Evolutionary conservation across 2,329 filamentous ascomycete species (phyloP).

Genomic region (Lomentospora prolificans): DNA sequence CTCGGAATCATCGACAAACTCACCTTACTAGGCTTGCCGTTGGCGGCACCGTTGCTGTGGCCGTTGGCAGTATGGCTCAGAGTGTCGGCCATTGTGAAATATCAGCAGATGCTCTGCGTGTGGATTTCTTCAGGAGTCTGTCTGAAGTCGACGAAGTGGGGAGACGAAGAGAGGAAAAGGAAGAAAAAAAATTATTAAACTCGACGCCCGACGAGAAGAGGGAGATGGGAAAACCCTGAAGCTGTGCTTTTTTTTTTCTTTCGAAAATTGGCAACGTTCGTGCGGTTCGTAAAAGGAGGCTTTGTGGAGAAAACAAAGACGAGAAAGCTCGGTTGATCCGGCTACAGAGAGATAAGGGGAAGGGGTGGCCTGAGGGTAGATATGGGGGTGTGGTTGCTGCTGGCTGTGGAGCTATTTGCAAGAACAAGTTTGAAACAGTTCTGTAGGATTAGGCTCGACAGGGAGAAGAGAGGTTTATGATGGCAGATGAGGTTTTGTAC

Average conservation of each 20-base stretch:
- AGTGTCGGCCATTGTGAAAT: constrained; percentile 1
- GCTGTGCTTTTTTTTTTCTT: not conserved
- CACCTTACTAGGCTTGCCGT: not conserved
- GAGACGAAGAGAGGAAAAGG: not conserved
- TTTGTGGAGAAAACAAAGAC: not conserved
- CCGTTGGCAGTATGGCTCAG: not conserved
- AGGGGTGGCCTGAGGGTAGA: not conserved
- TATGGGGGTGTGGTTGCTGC: not conserved
- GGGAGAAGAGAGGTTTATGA: not conserved
- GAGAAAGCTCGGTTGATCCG: not conserved
- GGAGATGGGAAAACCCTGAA: not conserved
- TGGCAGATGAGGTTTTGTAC: not conserved
- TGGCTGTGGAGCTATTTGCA: too few species aligned
- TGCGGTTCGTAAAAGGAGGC: not conserved
- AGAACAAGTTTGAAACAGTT: not conserved
- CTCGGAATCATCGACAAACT: not conserved
- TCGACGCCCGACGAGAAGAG: not conserved
- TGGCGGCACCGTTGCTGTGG: not conserved
- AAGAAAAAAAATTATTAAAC: too few species aligned
- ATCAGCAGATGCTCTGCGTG: not conserved
- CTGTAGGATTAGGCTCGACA: not conserved
- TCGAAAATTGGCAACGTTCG: not conserved
- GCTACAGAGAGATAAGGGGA: not conserved
- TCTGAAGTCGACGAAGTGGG: not conserved
- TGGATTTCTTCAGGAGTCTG: not conserved